A percentile compares a stretch with the other conserved stretches of the same genome.
Evolutionary conservation across 2,329 filamentous ascomycete genomes (phyloP).

Genomic region (Truncatella angustata): DNA sequence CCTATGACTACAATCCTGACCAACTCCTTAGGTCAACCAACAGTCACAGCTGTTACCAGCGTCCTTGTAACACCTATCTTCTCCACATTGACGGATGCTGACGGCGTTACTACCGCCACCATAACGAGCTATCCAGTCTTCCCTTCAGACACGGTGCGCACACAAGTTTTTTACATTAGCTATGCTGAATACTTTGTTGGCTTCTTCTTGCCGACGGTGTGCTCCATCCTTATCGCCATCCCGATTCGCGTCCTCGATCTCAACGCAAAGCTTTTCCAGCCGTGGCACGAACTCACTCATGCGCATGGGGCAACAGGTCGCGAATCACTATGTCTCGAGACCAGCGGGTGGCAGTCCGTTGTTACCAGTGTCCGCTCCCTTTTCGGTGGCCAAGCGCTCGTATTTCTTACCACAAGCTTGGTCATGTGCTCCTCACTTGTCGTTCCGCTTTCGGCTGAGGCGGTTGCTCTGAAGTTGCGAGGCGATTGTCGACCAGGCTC

Average conservation of each 20-base stretch:
- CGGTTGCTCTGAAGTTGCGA: conserved; percentile 26
- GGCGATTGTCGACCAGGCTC: conserved; percentile 20
- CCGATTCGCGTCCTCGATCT: conserved; percentile 20
- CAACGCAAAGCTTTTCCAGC: conserved; percentile 29
- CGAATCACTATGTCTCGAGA: conserved; percentile 28
- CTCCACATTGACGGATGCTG: conserved; percentile 15
- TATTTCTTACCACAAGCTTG: conserved; percentile 25
- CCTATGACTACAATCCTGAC: conserved; percentile 17
- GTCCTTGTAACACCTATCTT: conserved; percentile 16
- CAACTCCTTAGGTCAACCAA: conserved; percentile 17
- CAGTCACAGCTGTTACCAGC: conserved; percentile 17
- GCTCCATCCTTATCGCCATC: conserved; percentile 18
- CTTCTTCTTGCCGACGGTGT: conserved; percentile 20
- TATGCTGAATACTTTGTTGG: conserved; percentile 22
- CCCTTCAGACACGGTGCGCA: not conserved
- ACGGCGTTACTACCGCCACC: conserved; percentile 20
- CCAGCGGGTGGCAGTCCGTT: conserved; percentile 20
- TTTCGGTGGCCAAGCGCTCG: conserved; percentile 20
- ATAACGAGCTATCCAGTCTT: conserved; percentile 14
- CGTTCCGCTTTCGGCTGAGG: conserved; percentile 27
- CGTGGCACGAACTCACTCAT: conserved; percentile 34
- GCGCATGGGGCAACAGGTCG: conserved; percentile 26
- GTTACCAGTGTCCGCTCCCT: conserved; percentile 20
- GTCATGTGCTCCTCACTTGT: conserved; percentile 25
- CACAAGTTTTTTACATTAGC: conserved; percentile 11